Evolutionary conservation across 2,329 filamentous ascomycete species (phyloP), one percentile per base, ranked within the genome.

Genomic region (Trichoderma sp.): DNA sequence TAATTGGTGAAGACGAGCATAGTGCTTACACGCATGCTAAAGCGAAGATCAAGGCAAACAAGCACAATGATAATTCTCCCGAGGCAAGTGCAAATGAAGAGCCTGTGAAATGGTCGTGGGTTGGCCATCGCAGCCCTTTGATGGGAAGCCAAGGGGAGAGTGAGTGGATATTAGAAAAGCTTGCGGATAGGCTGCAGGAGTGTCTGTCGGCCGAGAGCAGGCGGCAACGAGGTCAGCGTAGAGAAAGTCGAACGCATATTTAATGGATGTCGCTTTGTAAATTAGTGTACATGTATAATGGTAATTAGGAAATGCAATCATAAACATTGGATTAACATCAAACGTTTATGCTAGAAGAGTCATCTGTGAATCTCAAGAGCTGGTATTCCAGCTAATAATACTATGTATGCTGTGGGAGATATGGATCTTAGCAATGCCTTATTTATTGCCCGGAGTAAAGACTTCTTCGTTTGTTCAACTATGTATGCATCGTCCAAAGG

Each of bases 1-100:
- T 97, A 36, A 59, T 71, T 17, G 70, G 70, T 13, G 70, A 71
- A 43, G 70, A 71, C 50, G 70, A 71, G 30, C 70, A 58, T 17
- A 39, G 23, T 17, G 9, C 70, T 3, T 1, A 57, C 1, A 68
- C 70, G 17, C 70, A 71, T 26, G 2, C 17, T 1, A 71, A 68
- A 43, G 55, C 64, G 6, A 71, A 58, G 30, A 17, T 55, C 2
- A 59, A 59, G 13, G 11, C 17, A 39, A 53, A 63, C 6, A 55
- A 70, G 8, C 23, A 17, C 15, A 7, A 4, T 23, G 6, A 23
- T 6, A 26, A 39, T 13, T 47, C 43, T 13, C 9, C 28, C 2
- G 32, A 17, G 3, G 62, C 30, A 6, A 13, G 11, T 3, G 62
- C 17, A 3, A 15, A 26, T 36, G 69, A 32, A 4, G 47, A 71